A percentile compares a stretch with the other conserved stretches of the same genome.
Evolutionary conservation across 2,329 filamentous ascomycete species (phyloP).

Genomic region (Juglanconis oblonga): DNA sequence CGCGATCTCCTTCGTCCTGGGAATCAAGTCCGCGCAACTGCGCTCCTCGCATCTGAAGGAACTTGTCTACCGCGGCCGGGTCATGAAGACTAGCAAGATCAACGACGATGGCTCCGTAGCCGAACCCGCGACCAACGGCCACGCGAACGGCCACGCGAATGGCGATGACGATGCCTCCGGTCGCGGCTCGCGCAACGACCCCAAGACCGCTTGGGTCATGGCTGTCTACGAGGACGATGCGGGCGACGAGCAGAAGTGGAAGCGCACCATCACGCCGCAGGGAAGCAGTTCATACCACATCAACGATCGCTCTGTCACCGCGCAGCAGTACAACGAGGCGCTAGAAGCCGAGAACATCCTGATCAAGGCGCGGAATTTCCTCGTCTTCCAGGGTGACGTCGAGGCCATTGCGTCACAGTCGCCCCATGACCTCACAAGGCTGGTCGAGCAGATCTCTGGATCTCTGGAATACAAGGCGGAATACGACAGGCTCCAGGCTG

Average conservation of each 20-base stretch:
- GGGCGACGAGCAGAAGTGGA: slow-evolving; percentile 93
- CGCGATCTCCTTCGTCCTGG: slow-evolving; percentile 96
- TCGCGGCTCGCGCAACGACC: slow-evolving; percentile 72
- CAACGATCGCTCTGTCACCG: slow-evolving; percentile 85
- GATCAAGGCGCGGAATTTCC: slow-evolving; percentile 96
- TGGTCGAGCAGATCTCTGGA: slow-evolving; percentile 97
- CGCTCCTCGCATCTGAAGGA: slow-evolving; percentile 92
- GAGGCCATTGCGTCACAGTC: slow-evolving; percentile 96
- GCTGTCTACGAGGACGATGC: slow-evolving; percentile 98
- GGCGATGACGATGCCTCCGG: slow-evolving; percentile 59
- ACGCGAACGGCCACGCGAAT: slow-evolving; percentile 59
- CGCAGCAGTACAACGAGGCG: slow-evolving; percentile 89
- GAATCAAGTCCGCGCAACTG: slow-evolving; percentile 97
- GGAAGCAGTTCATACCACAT: slow-evolving; percentile 95
- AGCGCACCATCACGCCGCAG: slow-evolving; percentile 83
- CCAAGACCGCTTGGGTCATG: slow-evolving; percentile 97
- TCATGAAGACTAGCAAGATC: slow-evolving; percentile 87
- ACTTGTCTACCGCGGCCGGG: slow-evolving; percentile 91
- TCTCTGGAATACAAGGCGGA: slow-evolving; percentile 92
- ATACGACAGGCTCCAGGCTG: slow-evolving; percentile 85
- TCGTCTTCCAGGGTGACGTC: slow-evolving; percentile 97
- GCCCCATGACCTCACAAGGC: slow-evolving; percentile 83
- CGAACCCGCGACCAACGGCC: slow-evolving; percentile 53
- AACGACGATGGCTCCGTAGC: slow-evolving; percentile 83
- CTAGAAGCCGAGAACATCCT: slow-evolving; percentile 93